Conservation (phyloP, 2,329 filamentous ascomycete species). For the Colletotrichum somersetense region DNA sequence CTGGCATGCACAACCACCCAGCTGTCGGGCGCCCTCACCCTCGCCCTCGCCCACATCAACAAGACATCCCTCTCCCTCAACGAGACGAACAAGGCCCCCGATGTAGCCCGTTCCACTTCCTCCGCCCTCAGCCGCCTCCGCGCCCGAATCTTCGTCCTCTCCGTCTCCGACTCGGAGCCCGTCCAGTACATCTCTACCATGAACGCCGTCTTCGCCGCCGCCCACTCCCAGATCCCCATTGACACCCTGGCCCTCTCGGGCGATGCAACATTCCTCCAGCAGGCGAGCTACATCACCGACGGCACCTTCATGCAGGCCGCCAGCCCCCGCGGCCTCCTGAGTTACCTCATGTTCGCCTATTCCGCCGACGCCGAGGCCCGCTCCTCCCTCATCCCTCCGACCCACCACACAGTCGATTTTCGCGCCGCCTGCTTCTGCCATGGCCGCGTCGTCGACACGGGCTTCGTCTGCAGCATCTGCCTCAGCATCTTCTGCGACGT, state of each 20-base stretch:
- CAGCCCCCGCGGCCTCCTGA: conserved; percentile 79
- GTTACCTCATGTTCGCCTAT: conserved; percentile 96
- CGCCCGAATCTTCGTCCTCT: conserved; percentile 89
- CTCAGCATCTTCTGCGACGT: conserved; percentile 89
- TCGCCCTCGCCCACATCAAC: conserved; percentile 91
- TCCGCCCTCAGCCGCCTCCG: conserved; percentile 67
- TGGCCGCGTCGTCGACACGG: conserved; percentile 87
- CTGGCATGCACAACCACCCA: conserved; percentile 84
- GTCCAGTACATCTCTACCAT: conserved; percentile 98
- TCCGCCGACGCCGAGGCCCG: conserved; percentile 72
- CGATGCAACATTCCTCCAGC: conserved; percentile 91
- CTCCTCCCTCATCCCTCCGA: conserved; percentile 79
- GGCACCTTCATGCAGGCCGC: conserved; percentile 67
- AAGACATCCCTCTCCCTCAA: conserved; percentile 78
- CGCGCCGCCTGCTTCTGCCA: conserved; percentile 99
- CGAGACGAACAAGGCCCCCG: conserved; percentile 63
- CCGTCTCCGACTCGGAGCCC: conserved; percentile 86
- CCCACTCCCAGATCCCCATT: conserved; percentile 87
- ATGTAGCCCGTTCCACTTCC: conserved; percentile 51
- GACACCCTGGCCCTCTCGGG: conserved; percentile 91
- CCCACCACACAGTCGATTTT: conserved; percentile 91
- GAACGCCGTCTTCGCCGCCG: conserved; percentile 97
- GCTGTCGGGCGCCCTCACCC: conserved; percentile 89
- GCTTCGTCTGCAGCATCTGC: conserved; percentile 96
- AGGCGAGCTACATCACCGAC: conserved; percentile 77